Evolutionary conservation across 345 rosid genomes (phyloP).

Genomic region (Aethionema arabicum): DNA sequence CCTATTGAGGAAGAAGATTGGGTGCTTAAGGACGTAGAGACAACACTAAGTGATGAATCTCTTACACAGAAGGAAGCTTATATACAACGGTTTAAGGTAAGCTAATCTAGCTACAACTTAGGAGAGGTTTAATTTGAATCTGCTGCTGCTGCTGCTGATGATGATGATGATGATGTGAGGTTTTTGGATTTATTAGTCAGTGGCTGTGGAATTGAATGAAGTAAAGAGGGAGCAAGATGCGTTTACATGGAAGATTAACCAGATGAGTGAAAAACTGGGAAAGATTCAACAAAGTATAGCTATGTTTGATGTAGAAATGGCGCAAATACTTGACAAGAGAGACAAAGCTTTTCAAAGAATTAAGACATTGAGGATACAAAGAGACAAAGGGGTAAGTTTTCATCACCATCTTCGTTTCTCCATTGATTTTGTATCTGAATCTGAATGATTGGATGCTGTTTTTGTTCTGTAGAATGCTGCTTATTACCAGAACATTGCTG

Average conservation of each 20-base stretch:
- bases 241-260: constrained; percentile 47
- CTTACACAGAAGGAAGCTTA: constrained; percentile 70
- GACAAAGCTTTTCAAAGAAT: constrained; percentile 55
- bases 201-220: constrained; percentile 74
- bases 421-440: constrained; percentile 2
- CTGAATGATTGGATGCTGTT: constrained; percentile 1
- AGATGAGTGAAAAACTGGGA: constrained; percentile 46
- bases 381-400: constrained; percentile 65
- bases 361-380: constrained; percentile 55
- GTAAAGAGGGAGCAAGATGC: constrained; percentile 74
- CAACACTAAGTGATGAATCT: constrained; percentile 64
- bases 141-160: no score
- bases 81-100: constrained; percentile 78
- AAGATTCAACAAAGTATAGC: constrained; percentile 47
- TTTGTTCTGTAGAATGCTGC: constrained; percentile 48
- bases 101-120: constrained; percentile 15
- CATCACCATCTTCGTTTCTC: not conserved
- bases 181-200: constrained; percentile 42
- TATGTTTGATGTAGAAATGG: constrained; percentile 48
- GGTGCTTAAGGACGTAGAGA: constrained; percentile 61
- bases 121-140: not conserved
- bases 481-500: constrained; percentile 44
- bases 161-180: constrained; percentile 26
- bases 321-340: constrained; percentile 45
- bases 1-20: constrained; percentile 83